These are phyloP conservation scores for Jamesozyma lodderae DNA, from an alignment of 805 yeast species.

Conservation along the genomic window DNA sequence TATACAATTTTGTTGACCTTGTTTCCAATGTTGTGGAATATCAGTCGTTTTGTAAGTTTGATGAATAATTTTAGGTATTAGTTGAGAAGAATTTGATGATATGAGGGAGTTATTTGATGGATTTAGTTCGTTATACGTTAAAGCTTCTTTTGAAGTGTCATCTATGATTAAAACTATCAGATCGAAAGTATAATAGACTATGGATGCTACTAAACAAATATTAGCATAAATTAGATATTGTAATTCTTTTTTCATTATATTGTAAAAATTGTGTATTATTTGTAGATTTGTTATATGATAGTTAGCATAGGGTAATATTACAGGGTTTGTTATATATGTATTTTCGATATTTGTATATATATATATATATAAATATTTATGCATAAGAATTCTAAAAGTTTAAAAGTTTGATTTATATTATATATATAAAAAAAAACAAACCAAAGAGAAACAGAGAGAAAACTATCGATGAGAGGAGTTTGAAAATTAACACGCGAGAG, in stretches of 20 bases:
- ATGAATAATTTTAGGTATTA: slow-evolving; percentile 84
- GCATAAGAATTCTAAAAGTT: no score
- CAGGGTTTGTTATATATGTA: neutral
- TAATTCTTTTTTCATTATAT: slow-evolving; percentile 53
- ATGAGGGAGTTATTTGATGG: slow-evolving; percentile 26
- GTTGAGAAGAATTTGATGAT: neutral
- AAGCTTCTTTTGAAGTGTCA: slow-evolving; percentile 53
- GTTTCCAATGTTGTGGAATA: slow-evolving; percentile 72
- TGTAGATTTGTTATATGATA: no score
- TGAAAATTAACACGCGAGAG: no score
- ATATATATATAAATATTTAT: no score
- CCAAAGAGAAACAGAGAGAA: no score
- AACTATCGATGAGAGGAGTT: no score
- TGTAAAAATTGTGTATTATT: no score
- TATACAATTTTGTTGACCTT: slow-evolving; percentile 65
- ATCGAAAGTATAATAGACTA: slow-evolving; percentile 56
- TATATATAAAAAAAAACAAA: no score
- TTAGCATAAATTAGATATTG: slow-evolving; percentile 52
- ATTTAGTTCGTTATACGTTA: slow-evolving; percentile 50
- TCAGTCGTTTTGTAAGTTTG: slow-evolving; percentile 78
- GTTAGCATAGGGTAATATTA: no score
- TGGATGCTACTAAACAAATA: slow-evolving; percentile 39
- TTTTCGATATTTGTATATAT: neutral
- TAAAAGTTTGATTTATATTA: no score
- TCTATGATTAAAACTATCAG: slow-evolving; percentile 61